phyloP scores from a whole-genome alignment of 2,329 filamentous ascomycete genomes.

The Plectosphaerella cucumerina region DNA sequence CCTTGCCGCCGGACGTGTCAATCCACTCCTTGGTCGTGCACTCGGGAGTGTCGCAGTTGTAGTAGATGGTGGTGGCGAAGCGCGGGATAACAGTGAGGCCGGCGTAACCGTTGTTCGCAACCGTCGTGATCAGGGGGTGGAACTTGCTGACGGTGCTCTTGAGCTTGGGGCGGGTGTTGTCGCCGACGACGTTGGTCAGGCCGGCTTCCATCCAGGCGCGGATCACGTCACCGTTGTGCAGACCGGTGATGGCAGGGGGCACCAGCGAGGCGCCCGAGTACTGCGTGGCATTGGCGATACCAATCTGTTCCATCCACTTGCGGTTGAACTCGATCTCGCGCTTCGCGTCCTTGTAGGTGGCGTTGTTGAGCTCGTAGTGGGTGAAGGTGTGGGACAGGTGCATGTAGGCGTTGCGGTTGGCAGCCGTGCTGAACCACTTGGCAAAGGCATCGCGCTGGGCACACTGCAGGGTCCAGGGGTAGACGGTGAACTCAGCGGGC shows the following conservation, averaged over 20 bases:
- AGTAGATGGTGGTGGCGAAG: constrained; percentile 60
- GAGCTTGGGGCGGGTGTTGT: constrained; percentile 55
- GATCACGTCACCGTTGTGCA: constrained; percentile 61
- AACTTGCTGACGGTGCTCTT: constrained; percentile 45
- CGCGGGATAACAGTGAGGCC: constrained; percentile 55
- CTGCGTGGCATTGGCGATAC: constrained; percentile 37
- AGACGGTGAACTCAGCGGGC: constrained; percentile 46
- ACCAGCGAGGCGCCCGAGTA: constrained; percentile 54
- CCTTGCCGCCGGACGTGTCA: constrained; percentile 50
- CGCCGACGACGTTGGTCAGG: constrained; percentile 57
- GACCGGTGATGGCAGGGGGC: constrained; percentile 58
- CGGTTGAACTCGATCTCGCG: constrained; percentile 59
- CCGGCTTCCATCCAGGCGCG: constrained; percentile 55
- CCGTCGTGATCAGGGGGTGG: constrained; percentile 51
- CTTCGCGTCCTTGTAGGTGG: constrained; percentile 51
- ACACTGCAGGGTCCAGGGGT: constrained; percentile 45
- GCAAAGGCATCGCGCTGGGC: constrained; percentile 44
- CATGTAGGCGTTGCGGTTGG: constrained; percentile 50
- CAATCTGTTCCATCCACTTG: constrained; percentile 51
- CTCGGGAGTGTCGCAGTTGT: constrained; percentile 54
- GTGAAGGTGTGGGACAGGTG: constrained; percentile 62
- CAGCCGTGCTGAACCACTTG: constrained; percentile 44
- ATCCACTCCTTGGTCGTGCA: constrained; percentile 60
- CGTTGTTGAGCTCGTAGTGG: constrained; percentile 54
- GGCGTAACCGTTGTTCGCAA: constrained; percentile 46